A percentile compares a stretch with the other conserved stretches of the same genome.
phyloP scores from a whole-genome alignment of 768 basidiomycete species.

The Lactifluus volemus region DNA sequence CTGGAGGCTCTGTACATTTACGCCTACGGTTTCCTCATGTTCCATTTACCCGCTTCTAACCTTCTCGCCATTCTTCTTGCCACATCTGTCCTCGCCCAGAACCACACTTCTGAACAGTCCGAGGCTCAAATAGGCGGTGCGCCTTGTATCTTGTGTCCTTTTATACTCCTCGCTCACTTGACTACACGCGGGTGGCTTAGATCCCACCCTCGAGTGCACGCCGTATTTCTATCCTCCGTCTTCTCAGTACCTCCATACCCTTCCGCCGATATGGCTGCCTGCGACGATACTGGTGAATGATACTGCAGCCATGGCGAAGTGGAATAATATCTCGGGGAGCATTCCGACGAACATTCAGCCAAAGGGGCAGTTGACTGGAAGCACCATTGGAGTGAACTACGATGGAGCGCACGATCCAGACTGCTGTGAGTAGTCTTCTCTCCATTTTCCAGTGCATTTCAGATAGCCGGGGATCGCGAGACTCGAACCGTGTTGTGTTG shows the following conservation, averaged over 20 bases:
- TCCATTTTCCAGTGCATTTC: neutral
- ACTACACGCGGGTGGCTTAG: neutral
- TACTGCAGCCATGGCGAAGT: conserved; percentile 27
- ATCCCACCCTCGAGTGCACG: conserved; percentile 12
- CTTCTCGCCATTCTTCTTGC: neutral
- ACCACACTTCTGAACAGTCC: conserved; percentile 11
- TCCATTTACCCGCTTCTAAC: neutral
- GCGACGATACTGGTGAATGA: conserved; percentile 14
- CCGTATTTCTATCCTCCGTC: conserved; percentile 13
- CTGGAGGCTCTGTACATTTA: too few relatives aligned
- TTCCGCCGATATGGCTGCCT: conserved; percentile 10
- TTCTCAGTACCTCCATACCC: neutral
- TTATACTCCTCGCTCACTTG: neutral
- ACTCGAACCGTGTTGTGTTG: neutral
- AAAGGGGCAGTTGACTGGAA: conserved; percentile 23
- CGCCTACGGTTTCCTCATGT: neutral
- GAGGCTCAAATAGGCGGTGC: conserved; percentile 15
- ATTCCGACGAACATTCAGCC: conserved; percentile 40
- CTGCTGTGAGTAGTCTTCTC: conserved; percentile 12
- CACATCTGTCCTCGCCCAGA: conserved; percentile 1
- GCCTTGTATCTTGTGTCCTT: neutral
- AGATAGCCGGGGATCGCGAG: neutral
- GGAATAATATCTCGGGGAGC: conserved; percentile 32
- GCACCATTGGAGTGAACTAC: neutral
- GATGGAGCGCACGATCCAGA: conserved; percentile 14